Conservation (phyloP, 306 rosid species). For the Sophora flavescens region DNA sequence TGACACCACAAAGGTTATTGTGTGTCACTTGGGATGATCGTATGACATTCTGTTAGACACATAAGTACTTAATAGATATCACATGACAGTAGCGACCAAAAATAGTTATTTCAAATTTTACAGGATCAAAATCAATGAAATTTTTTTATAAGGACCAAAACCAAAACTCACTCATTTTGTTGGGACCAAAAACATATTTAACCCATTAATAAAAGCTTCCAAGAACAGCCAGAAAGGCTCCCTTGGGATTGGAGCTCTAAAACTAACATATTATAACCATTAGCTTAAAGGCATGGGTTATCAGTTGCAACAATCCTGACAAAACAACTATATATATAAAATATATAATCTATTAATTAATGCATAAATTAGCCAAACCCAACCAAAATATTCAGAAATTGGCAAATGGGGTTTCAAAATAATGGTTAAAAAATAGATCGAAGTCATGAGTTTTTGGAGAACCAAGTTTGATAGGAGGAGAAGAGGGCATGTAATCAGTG, state of each 20-base stretch:
- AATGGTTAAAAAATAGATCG: background rate
- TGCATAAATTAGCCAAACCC: constrained; percentile 34
- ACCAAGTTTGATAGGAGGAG: constrained; percentile 39
- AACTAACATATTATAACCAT: constrained; percentile 22
- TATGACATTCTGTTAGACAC: too few relatives aligned
- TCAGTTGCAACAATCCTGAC: constrained; percentile 70
- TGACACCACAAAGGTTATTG: too few relatives aligned
- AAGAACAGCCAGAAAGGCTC: constrained; percentile 64
- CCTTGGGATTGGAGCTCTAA: constrained; percentile 73
- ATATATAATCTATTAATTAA: constrained; percentile 21
- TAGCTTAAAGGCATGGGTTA: constrained; percentile 63
- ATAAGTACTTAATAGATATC: too few relatives aligned
- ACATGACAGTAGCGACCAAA: too few relatives aligned
- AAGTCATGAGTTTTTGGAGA: constrained; percentile 40
- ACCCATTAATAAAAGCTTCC: background rate
- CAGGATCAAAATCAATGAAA: too few relatives aligned
- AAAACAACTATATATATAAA: constrained; percentile 37
- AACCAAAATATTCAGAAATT: constrained; percentile 26
- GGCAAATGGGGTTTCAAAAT: constrained; percentile 25
- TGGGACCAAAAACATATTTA: too few relatives aligned
- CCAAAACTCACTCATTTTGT: too few relatives aligned
- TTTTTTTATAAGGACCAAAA: too few relatives aligned
- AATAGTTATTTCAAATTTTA: too few relatives aligned
- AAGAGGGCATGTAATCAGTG: constrained; percentile 46
- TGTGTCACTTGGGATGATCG: too few relatives aligned